Percentiles rank a stretch among this genome's conserved stretches.
These are phyloP conservation scores for Fusarium fujikuroi DNA, from an alignment of 2,329 filamentous ascomycete genomes.

Conservation along the genomic window DNA sequence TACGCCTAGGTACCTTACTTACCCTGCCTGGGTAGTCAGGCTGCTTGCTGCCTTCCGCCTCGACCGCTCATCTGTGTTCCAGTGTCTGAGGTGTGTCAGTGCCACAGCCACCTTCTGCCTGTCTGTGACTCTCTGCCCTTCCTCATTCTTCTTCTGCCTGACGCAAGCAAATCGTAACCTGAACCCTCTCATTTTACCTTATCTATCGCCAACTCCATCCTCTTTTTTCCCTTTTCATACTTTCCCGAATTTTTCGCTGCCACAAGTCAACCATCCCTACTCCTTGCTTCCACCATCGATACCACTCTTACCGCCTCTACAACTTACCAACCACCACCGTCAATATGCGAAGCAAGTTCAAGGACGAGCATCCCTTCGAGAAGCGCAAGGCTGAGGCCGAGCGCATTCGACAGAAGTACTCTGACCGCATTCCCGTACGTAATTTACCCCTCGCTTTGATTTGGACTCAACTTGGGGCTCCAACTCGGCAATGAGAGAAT, in stretches of 20 bases:
- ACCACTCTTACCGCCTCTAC: slow-evolving; percentile 32
- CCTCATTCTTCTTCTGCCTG: slow-evolving; percentile 44
- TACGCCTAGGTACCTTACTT: not conserved
- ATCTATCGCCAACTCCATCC: slow-evolving; percentile 34
- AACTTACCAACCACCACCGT: slow-evolving; percentile 47
- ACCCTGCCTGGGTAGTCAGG: not conserved
- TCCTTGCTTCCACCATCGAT: slow-evolving; percentile 17
- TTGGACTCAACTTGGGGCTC: not conserved
- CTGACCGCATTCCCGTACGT: slow-evolving; percentile 96
- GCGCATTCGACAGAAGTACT: slow-evolving; percentile 98
- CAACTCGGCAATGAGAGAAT: not conserved
- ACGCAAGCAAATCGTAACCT: slow-evolving; percentile 46
- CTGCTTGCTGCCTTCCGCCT: slow-evolving; percentile 35
- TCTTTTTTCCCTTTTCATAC: slow-evolving; percentile 16
- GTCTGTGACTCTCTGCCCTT: slow-evolving; percentile 32
- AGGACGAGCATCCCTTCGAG: slow-evolving; percentile 99
- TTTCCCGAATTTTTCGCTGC: not conserved
- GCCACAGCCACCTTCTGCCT: slow-evolving; percentile 37
- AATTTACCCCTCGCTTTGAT: slow-evolving; percentile 16
- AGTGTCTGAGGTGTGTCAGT: slow-evolving; percentile 37
- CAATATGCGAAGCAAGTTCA: slow-evolving; percentile 99
- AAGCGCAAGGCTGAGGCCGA: slow-evolving; percentile 99
- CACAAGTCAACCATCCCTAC: slow-evolving; percentile 14
- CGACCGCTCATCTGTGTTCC: slow-evolving; percentile 46
- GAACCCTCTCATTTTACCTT: slow-evolving; percentile 28